Conservation (phyloP, 805 yeast genomes). For the Sungouiella blattae region DNA sequence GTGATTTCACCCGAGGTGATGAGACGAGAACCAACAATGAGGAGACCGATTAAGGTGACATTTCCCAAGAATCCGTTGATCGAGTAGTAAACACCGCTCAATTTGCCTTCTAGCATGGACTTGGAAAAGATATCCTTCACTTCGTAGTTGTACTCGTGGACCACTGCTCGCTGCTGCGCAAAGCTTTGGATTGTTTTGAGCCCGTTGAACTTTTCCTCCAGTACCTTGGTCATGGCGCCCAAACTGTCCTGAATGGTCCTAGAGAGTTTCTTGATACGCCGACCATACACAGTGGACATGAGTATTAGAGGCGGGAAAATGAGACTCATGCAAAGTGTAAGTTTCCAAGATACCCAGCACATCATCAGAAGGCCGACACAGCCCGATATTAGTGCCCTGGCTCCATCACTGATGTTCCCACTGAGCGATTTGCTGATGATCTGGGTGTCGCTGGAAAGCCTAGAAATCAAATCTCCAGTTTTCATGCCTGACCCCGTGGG, state of each 20-base stretch:
- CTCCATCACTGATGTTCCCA: conserved; percentile 89
- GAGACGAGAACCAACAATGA: conserved; percentile 79
- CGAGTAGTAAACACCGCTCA: conserved; percentile 74
- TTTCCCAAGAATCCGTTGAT: conserved; percentile 85
- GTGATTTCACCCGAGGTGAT: conserved; percentile 73
- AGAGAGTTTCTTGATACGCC: conserved; percentile 68
- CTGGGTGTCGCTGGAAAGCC: conserved; percentile 85
- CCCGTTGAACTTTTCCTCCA: conserved; percentile 87
- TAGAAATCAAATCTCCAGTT: conserved; percentile 87
- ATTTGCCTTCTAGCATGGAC: conserved; percentile 75
- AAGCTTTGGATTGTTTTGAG: conserved; percentile 86
- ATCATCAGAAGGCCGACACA: conserved; percentile 87
- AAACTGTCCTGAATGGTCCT: conserved; percentile 76
- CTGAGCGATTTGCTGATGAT: conserved; percentile 83
- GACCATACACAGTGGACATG: conserved; percentile 81
- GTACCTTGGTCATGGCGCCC: conserved; percentile 82
- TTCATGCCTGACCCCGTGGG: conserved; percentile 47
- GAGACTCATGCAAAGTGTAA: conserved; percentile 76
- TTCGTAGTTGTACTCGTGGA: conserved; percentile 68
- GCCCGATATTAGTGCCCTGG: conserved; percentile 78
- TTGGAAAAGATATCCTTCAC: conserved; percentile 62
- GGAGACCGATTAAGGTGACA: conserved; percentile 67
- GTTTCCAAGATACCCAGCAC: conserved; percentile 78
- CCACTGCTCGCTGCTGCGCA: conserved; percentile 78
- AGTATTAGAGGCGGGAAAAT: conserved; percentile 80